Percentiles rank a stretch among this genome's conserved stretches.
Conservation (phyloP, 495 filamentous ascomycete genomes). For the Bathelium albidoporum region DNA sequence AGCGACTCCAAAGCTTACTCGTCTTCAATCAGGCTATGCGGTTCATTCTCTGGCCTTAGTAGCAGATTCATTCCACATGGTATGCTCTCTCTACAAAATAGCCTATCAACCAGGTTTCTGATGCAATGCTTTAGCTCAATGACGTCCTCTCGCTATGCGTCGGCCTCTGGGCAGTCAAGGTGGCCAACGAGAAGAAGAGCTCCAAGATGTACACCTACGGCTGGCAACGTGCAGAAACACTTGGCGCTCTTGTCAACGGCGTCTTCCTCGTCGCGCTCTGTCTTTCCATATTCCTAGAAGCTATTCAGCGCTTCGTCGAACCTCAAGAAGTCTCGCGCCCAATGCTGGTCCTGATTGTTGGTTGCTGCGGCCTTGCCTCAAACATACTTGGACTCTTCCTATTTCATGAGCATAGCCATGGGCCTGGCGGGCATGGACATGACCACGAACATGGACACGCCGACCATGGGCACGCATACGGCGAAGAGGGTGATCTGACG, state of each 20-base stretch:
- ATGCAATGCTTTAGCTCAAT: constrained; percentile 53
- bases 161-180: constrained; percentile 89
- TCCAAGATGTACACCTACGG: constrained; percentile 92
- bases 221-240: constrained; percentile 96
- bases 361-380: constrained; percentile 72
- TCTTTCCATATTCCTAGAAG: constrained; percentile 90
- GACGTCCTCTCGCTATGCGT: constrained; percentile 91
- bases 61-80: constrained; percentile 98
- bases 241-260: constrained; percentile 90
- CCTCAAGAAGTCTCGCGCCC: constrained; percentile 77
- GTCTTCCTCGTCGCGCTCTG: constrained; percentile 95
- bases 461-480: constrained; percentile 41
- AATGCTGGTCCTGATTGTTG: constrained; percentile 51
- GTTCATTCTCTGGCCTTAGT: constrained; percentile 87
- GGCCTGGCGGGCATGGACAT: constrained; percentile 53
- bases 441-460: constrained; percentile 30
- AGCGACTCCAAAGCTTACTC: constrained; percentile 3
- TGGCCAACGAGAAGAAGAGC: constrained; percentile 62
- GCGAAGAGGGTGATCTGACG: constrained; percentile 28
- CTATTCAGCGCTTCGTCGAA: constrained; percentile 78
- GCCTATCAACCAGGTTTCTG: background rate
- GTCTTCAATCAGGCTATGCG: constrained; percentile 47
- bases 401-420: constrained; percentile 87
- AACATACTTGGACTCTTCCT: constrained; percentile 84
- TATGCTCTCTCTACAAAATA: constrained; percentile 30